phyloP scores from a whole-genome alignment of 441 rosid genomes.

The Isatis lusitanica region DNA sequence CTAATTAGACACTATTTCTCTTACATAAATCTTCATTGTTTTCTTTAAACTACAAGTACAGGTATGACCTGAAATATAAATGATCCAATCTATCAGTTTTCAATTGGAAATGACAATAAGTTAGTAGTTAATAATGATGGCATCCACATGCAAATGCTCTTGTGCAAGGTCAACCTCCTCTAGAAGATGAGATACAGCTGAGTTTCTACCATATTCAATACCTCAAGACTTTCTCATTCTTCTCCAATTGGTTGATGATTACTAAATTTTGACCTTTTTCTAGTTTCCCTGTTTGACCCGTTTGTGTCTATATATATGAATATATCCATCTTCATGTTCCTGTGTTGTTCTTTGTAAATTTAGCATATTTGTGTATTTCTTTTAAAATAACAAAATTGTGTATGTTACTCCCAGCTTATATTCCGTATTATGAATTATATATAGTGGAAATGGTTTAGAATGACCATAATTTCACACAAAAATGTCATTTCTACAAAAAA shows the following conservation, averaged over 20 bases:
- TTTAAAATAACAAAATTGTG: background rate
- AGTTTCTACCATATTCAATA: slow-evolving; percentile 25
- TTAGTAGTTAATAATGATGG: background rate
- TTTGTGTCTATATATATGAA: background rate
- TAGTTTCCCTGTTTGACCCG: slow-evolving; percentile 22
- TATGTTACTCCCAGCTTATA: background rate
- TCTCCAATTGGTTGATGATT: slow-evolving; percentile 26
- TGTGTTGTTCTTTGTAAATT: background rate
- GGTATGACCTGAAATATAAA: background rate
- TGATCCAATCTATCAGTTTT: background rate
- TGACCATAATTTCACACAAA: no score
- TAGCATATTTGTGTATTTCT: background rate
- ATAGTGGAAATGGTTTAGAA: no score
- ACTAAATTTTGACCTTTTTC: background rate
- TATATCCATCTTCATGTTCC: no score
- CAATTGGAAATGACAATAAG: background rate
- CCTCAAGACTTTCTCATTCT: slow-evolving; percentile 23
- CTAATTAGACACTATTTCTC: background rate
- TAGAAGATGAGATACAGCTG: slow-evolving; percentile 21
- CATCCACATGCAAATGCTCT: slow-evolving; percentile 32
- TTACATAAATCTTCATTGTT: background rate
- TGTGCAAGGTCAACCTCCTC: slow-evolving; percentile 23
- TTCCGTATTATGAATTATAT: background rate
- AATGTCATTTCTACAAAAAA: no score
- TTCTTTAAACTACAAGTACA: background rate